Percentiles rank a stretch among this genome's conserved stretches.
phyloP scores from a whole-genome alignment of 2,329 filamentous ascomycete species.

The Colletotrichum euphorbiae region DNA sequence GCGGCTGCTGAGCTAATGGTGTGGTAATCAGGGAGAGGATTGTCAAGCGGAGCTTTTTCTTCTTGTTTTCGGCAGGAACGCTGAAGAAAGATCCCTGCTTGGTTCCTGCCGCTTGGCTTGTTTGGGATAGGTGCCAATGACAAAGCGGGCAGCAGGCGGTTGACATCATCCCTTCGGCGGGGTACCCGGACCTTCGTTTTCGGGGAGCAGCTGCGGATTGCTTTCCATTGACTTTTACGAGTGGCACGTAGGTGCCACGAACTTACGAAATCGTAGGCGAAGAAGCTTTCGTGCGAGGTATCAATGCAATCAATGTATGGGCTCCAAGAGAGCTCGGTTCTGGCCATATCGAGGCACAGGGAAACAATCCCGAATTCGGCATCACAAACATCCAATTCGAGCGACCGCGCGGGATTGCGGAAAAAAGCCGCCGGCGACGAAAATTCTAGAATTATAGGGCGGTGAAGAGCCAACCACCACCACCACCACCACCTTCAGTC shows the following conservation, averaged over 20 bases:
- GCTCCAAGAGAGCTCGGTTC: background rate
- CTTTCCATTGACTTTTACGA: background rate
- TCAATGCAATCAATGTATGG: too few relatives aligned
- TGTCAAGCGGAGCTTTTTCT: constrained; percentile 27
- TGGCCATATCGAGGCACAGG: background rate
- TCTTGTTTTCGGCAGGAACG: background rate
- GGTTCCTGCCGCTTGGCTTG: background rate
- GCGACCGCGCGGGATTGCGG: background rate
- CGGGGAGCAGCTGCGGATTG: background rate
- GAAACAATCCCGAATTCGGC: background rate
- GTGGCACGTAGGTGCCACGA: background rate
- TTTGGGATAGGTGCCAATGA: background rate
- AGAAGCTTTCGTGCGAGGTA: too few relatives aligned
- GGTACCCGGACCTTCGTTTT: background rate
- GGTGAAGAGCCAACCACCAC: background rate
- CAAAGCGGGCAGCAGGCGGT: constrained; percentile 10
- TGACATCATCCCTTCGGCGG: constrained; percentile 29
- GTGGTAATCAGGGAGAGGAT: constrained; percentile 33
- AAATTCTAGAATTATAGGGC: constrained; percentile 33
- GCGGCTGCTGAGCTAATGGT: constrained; percentile 35
- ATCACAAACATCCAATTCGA: background rate
- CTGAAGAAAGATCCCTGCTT: constrained; percentile 21
- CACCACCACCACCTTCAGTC: constrained; percentile 1
- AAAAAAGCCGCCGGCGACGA: constrained; percentile 1
- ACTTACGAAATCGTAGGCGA: background rate